These are phyloP conservation scores for Dactylonectria macrodidyma DNA, from an alignment of 2,329 filamentous ascomycete species.

Conservation along the genomic window DNA sequence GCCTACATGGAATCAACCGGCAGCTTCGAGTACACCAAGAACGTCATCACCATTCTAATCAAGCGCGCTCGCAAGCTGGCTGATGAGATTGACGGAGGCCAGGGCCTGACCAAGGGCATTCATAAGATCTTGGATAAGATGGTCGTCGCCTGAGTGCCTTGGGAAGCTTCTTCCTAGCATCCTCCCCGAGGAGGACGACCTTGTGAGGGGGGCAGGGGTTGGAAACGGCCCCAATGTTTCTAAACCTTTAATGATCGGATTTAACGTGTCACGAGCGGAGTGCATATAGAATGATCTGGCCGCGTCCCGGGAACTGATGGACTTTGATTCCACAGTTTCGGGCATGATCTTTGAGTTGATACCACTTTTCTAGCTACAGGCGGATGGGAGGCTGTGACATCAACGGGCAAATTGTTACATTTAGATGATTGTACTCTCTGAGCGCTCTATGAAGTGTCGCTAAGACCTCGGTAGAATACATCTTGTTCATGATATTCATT, in stretches of 20 bases:
- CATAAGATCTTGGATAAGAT: conserved; percentile 80
- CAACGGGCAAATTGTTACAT: conserved; percentile 11
- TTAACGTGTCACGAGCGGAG: conserved; percentile 44
- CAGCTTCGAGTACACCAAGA: conserved; percentile 88
- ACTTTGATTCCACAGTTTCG: conserved; percentile 27
- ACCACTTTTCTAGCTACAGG: conserved; percentile 13
- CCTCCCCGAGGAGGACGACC: background rate
- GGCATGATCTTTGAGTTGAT: conserved; percentile 24
- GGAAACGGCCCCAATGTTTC: background rate
- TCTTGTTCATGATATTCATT: conserved; percentile 16
- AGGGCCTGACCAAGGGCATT: conserved; percentile 70
- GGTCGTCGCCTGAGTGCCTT: conserved; percentile 50
- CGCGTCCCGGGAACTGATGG: conserved; percentile 35
- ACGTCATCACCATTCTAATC: conserved; percentile 75
- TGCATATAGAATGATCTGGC: conserved; percentile 45
- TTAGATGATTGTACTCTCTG: conserved; percentile 10
- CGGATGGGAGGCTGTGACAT: background rate
- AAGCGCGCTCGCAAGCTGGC: conserved; percentile 75
- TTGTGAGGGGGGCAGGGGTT: background rate
- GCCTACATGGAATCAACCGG: conserved; percentile 91
- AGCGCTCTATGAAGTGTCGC: background rate
- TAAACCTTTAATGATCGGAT: conserved; percentile 25
- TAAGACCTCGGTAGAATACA: background rate
- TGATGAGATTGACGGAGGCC: conserved; percentile 74
- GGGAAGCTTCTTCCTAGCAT: background rate